Evolutionary conservation across 345 rosid species (phyloP).

Genomic region (Cardamine resedifolia): DNA sequence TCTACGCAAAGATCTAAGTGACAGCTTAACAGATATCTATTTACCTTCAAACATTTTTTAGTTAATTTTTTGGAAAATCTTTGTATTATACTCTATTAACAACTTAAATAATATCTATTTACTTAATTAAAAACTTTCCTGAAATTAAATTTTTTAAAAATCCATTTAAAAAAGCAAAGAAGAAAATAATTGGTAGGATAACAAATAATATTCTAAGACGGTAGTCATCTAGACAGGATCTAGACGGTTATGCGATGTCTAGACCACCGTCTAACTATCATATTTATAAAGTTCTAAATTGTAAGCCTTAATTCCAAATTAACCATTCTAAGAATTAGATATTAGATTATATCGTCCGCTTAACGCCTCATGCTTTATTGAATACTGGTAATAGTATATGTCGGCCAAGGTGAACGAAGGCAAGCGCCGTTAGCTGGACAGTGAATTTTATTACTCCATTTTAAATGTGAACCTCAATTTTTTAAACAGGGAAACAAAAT

Average conservation of each 20-base stretch:
- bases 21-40: not conserved
- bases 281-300: too few relatives aligned
- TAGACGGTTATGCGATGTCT: too few relatives aligned
- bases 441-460: not conserved
- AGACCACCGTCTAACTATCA: too few relatives aligned
- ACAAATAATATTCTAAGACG: too few relatives aligned
- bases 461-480: not conserved
- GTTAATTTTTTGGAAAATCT: not conserved
- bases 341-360: too few relatives aligned
- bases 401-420: slow-evolving; percentile 7
- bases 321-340: too few relatives aligned
- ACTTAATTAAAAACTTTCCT: not conserved
- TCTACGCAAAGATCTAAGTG: not conserved
- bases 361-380: too few relatives aligned
- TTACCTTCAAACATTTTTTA: not conserved
- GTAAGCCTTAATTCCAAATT: too few relatives aligned
- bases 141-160: not conserved
- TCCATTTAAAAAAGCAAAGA: not conserved
- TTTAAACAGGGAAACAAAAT: not conserved
- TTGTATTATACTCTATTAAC: not conserved
- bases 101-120: not conserved
- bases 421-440: not conserved
- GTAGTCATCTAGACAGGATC: too few relatives aligned
- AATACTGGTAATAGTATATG: too few relatives aligned
- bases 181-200: not conserved